These are phyloP conservation scores for Dendrocalamus sinicus DNA, from an alignment of 176 grass and related monocot genomes.

Conservation along the genomic window DNA sequence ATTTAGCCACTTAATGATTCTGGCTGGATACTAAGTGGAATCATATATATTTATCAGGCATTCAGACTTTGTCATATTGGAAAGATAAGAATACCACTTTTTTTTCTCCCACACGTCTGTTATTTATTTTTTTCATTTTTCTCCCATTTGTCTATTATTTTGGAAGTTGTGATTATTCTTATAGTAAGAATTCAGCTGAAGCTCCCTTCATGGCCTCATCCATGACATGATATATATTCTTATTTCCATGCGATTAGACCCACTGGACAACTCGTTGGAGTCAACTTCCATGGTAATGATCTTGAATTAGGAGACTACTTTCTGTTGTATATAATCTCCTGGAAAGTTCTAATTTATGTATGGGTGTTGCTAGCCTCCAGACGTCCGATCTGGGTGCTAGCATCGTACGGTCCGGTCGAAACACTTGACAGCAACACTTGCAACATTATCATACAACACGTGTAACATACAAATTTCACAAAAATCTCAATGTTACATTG, in stretches of 20 bases:
- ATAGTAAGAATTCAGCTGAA: neutral
- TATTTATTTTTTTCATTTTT: neutral
- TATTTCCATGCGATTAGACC: too few species aligned
- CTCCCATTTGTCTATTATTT: neutral
- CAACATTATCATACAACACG: too few species aligned
- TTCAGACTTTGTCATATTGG: neutral
- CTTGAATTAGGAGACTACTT: too few species aligned
- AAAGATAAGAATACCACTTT: neutral
- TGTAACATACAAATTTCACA: too few species aligned
- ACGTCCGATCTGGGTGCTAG: too few species aligned
- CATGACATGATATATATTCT: neutral
- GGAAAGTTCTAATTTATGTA: too few species aligned
- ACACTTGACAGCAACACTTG: too few species aligned
- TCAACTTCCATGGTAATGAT: neutral
- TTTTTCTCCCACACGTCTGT: neutral
- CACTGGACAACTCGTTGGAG: neutral
- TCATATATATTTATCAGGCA: neutral
- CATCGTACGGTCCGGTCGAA: too few species aligned
- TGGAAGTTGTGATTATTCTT: neutral
- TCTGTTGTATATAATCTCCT: too few species aligned
- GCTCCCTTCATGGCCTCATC: neutral
- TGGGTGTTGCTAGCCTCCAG: too few species aligned
- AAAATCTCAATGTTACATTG: too few species aligned
- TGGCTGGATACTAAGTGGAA: neutral
- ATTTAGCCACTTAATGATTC: neutral